phyloP scores from a whole-genome alignment of 169 alveolate species.

The Eimeria necatrix region DNA sequence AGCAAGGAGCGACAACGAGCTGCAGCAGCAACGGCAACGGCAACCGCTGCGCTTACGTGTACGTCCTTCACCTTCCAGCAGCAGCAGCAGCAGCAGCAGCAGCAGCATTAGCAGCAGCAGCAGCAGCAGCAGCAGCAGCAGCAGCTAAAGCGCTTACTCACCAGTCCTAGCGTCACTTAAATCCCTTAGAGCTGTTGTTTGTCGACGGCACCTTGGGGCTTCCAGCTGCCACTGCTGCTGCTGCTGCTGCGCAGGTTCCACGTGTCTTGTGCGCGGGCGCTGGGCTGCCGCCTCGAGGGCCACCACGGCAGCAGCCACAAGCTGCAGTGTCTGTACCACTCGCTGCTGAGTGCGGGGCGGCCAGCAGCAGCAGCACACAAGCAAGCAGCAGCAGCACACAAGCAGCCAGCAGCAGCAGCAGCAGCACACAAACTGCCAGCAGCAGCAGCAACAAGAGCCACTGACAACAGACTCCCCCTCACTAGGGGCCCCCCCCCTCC shows the following conservation, averaged over 20 bases:
- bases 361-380: neutral
- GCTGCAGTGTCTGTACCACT: conserved; percentile 16
- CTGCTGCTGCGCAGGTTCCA: conserved; percentile 75
- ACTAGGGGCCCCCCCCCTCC: neutral
- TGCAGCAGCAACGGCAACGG: conserved; percentile 75
- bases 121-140: conserved; percentile 42
- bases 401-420: neutral
- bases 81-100: conserved; percentile 17
- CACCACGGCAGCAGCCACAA: conserved; percentile 63
- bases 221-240: conserved; percentile 37
- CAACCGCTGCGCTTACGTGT: conserved; percentile 74
- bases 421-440: neutral
- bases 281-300: conserved; percentile 77
- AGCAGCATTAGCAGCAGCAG: conserved; percentile 29
- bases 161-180: neutral
- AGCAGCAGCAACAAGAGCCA: neutral
- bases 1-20: conserved; percentile 76
- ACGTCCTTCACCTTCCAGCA: neutral
- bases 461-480: neutral
- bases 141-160: conserved; percentile 4
- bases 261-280: conserved; percentile 70
- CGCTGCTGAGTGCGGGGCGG: neutral
- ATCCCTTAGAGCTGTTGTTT: neutral
- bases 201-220: neutral
- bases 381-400: too few species aligned